Conservation (phyloP, 371 early-diverging fungal species). For the Funneliformis caledonium region DNA sequence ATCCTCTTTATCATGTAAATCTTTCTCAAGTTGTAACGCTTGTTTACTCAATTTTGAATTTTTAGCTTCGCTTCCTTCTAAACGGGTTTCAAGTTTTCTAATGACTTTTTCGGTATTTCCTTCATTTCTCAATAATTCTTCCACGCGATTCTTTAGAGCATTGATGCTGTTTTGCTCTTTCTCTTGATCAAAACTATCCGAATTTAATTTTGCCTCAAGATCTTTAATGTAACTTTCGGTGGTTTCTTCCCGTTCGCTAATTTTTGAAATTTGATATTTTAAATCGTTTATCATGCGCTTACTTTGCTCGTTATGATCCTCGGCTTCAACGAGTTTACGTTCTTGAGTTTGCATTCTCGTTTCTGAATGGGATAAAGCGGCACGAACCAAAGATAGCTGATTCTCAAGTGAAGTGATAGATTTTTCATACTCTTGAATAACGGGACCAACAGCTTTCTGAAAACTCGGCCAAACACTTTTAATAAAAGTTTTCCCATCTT, state of each 20-base stretch:
- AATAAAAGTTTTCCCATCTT: constrained; percentile 6
- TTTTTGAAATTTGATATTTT: constrained; percentile 12
- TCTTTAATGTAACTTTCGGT: constrained; percentile 30
- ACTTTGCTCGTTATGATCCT: constrained; percentile 23
- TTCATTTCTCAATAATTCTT: not conserved
- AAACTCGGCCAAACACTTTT: constrained; percentile 43
- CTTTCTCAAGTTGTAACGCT: not conserved
- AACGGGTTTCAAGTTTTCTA: not conserved
- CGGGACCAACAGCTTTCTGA: constrained; percentile 65
- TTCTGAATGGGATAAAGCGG: constrained; percentile 25
- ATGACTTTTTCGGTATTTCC: not conserved
- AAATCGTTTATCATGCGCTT: not conserved
- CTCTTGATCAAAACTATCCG: not conserved
- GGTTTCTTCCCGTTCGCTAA: constrained; percentile 11
- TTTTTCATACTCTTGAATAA: constrained; percentile 72
- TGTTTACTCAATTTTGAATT: not conserved
- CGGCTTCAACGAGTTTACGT: constrained; percentile 4
- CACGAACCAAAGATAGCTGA: constrained; percentile 44
- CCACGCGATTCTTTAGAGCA: not conserved
- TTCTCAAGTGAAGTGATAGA: constrained; percentile 60
- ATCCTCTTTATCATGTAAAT: not conserved
- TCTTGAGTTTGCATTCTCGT: constrained; percentile 3
- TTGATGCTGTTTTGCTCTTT: constrained; percentile 14
- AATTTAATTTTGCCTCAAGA: constrained; percentile 21
- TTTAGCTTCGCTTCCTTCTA: constrained; percentile 3